phyloP scores from a whole-genome alignment of 176 grass and related monocot species.

The Triticum urartu region DNA sequence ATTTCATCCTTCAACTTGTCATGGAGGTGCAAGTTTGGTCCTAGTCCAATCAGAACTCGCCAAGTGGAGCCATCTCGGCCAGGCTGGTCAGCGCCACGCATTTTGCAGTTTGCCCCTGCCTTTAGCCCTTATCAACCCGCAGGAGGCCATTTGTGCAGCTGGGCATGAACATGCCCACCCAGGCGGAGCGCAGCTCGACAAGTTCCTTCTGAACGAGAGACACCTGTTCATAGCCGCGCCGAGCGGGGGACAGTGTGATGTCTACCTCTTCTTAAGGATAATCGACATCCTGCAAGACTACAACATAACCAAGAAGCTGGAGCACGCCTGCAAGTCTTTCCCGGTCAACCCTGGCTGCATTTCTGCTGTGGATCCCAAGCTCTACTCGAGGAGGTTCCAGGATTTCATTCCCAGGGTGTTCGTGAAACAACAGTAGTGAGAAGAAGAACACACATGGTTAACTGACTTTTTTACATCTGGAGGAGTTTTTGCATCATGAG shows the following conservation, averaged over 20 bases:
- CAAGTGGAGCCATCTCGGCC: too few species aligned
- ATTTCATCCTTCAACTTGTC: too few species aligned
- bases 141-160: conserved; percentile 64
- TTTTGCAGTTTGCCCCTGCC: too few species aligned
- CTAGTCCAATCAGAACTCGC: too few species aligned
- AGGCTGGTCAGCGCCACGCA: too few species aligned
- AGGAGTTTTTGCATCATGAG: conserved; percentile 45
- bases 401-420: conserved; percentile 77
- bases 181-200: conserved; percentile 51
- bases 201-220: conserved; percentile 45
- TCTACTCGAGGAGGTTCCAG: conserved; percentile 87
- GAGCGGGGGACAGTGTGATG: conserved; percentile 45
- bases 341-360: conserved; percentile 72
- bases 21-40: too few species aligned
- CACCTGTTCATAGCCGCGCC: conserved; percentile 38
- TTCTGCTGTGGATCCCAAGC: conserved; percentile 80
- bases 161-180: conserved; percentile 69
- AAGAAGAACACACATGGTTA: background rate
- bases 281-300: conserved; percentile 74
- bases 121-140: background rate
- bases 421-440: conserved; percentile 43
- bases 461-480: conserved; percentile 41
- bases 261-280: conserved; percentile 82
- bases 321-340: conserved; percentile 86
- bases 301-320: conserved; percentile 72